Conservation (phyloP, 805 yeast genomes). For the Candida maris region DNA sequence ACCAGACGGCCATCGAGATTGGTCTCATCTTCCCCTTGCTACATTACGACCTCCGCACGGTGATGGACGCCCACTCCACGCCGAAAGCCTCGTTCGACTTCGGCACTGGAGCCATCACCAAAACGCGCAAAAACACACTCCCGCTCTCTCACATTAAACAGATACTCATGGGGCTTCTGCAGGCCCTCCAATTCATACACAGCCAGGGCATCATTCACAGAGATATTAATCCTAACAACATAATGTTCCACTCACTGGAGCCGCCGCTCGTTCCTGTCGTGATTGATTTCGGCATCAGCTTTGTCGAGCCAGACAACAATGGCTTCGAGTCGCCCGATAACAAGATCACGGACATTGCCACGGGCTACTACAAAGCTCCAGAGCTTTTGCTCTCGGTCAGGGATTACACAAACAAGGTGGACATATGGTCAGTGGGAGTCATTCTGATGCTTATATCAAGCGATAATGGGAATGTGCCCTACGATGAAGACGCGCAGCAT, state of each 20-base stretch:
- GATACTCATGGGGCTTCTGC: constrained; percentile 36
- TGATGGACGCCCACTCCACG: constrained; percentile 33
- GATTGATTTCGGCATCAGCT: constrained; percentile 42
- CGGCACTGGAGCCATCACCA: constrained; percentile 16
- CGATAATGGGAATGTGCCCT: constrained; percentile 34
- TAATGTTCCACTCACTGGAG: constrained; percentile 28
- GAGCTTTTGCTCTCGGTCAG: constrained; percentile 63
- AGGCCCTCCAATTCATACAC: constrained; percentile 64
- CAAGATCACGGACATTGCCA: constrained; percentile 56
- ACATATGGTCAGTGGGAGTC: constrained; percentile 72
- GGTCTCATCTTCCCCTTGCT: constrained; percentile 42
- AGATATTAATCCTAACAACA: constrained; percentile 76
- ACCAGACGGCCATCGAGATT: constrained; percentile 29
- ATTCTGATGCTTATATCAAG: constrained; percentile 52
- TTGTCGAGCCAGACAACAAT: constrained; percentile 50
- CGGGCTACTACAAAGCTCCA: constrained; percentile 70
- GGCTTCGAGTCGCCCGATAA: constrained; percentile 53
- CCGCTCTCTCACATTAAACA: constrained; percentile 14
- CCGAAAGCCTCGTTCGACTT: constrained; percentile 23
- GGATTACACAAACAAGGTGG: constrained; percentile 53
- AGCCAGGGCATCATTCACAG: constrained; percentile 61
- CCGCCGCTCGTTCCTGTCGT: constrained; percentile 29
- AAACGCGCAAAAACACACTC: constrained; percentile 14
- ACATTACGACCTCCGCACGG: constrained; percentile 32
- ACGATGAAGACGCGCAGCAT: constrained; percentile 36